Conservation (phyloP, 768 basidiomycete genomes). For the Boletellus ananas region DNA sequence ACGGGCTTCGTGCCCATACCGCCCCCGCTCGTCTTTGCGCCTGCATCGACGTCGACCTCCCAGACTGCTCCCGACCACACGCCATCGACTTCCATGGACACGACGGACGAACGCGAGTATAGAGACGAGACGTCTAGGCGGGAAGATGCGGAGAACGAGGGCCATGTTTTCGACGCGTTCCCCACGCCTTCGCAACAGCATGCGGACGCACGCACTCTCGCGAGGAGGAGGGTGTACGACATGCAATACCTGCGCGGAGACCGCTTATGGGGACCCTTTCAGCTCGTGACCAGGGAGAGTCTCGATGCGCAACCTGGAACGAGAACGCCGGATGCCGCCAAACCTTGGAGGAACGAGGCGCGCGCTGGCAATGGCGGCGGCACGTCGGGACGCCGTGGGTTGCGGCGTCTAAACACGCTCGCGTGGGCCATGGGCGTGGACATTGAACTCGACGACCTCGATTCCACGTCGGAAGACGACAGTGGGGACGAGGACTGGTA, state of each 20-base stretch:
- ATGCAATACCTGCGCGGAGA: conserved; percentile 29
- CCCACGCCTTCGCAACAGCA: conserved; percentile 14
- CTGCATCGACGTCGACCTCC: background rate
- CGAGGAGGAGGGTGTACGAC: conserved; percentile 29
- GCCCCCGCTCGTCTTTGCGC: conserved; percentile 7
- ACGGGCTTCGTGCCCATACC: conserved; percentile 40
- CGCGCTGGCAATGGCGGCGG: background rate
- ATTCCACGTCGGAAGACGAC: conserved; percentile 14
- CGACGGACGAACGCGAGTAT: background rate
- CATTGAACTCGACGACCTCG: conserved; percentile 7
- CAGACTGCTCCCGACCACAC: background rate
- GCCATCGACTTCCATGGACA: background rate
- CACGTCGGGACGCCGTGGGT: background rate
- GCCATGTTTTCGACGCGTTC: background rate
- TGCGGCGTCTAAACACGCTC: conserved; percentile 7
- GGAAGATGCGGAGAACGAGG: background rate
- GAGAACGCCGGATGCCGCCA: background rate
- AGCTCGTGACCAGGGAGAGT: conserved; percentile 12
- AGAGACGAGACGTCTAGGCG: background rate
- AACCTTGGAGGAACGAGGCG: background rate
- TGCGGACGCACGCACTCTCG: conserved; percentile 25
- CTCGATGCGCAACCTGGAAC: background rate
- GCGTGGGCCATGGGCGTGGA: conserved; percentile 17
- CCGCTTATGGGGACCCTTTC: conserved; percentile 29
- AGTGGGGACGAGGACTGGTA: conserved; percentile 23